Conservation (phyloP, 116 monocot species). For the Phalaenopsis hybrid region DNA sequence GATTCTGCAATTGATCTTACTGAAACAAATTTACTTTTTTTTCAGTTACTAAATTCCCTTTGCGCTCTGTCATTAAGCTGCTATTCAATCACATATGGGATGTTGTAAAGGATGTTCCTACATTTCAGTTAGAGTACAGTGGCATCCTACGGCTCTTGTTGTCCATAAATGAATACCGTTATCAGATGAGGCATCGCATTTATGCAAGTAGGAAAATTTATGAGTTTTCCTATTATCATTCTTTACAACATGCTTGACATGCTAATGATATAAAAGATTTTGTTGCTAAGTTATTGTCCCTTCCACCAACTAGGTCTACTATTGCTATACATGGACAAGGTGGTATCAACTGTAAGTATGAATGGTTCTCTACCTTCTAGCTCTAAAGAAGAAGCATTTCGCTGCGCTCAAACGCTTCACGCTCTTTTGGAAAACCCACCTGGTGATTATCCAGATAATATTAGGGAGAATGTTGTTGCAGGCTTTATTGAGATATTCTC, state of each 20-base stretch:
- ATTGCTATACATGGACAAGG: conserved; percentile 51
- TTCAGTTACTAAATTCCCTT: conserved; percentile 44
- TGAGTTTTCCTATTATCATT: background rate
- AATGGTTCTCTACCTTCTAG: conserved; percentile 26
- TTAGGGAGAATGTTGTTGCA: conserved; percentile 46
- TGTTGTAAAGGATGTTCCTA: conserved; percentile 45
- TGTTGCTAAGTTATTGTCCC: background rate
- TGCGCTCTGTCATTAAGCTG: conserved; percentile 52
- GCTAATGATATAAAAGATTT: background rate
- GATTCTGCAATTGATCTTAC: background rate
- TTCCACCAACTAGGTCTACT: conserved; percentile 46
- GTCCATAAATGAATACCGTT: conserved; percentile 56
- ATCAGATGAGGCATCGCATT: conserved; percentile 59
- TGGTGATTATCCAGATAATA: conserved; percentile 66
- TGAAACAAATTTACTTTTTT: background rate
- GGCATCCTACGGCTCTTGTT: conserved; percentile 64
- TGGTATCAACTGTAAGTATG: conserved; percentile 20
- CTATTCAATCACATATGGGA: conserved; percentile 76
- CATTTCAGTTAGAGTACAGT: conserved; percentile 67
- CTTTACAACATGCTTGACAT: background rate
- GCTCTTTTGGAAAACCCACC: conserved; percentile 78
- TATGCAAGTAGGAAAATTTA: conserved; percentile 51
- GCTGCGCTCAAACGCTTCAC: conserved; percentile 59
- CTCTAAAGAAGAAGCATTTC: conserved; percentile 74
- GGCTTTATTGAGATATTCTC: conserved; percentile 58